Base-by-base conservation (phyloP, 805 yeast species). In the Tetrapisispora taiwanensis region DNA sequence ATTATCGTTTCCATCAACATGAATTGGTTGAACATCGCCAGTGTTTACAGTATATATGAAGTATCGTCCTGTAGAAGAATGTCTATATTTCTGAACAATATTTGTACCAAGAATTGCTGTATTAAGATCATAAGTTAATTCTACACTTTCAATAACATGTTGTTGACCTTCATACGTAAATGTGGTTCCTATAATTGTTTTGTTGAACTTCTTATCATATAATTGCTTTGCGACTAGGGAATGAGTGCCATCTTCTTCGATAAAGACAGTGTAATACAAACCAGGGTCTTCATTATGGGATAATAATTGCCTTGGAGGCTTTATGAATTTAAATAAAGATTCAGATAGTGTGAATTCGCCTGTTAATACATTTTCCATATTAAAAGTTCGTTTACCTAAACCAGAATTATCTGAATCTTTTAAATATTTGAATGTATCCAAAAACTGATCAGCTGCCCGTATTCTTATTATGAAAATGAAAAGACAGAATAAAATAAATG, bases 11-110 rank as follows among this genome's bases (percentile, higher is more conserved):
- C 30, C 36, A 5, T 58, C 47, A 7, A 58, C 56, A 3, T 54
- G 44, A 4, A 70, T 50, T 12, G 69, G 67, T 4, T 48, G 54
- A 34, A 69, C 64, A 4, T 54, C 48, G 13, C 61, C 61, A 0
- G 68, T 49, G 0, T 52, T 62, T 8, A 77, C 56, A 47, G 84
- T 79, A 43, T 74, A 69, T 2, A 84, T 39, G 81, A 85, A 86
- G 62, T 75, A 83, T 19, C 64, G 52, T 0, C 81, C 81, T 35
- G 61, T 64, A 0, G 78, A 65, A 0, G 95, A 85, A 57, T 86
- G 87, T 50, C 95, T 72, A 73, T 79, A 86, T 53, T 78, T 74
- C 27, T 58, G 54, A 13, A 60, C 56, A 12, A 48, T 45, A 44
- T 84, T 74, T 0, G 92, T 71, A 5, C 64, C 63, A 2, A 87